These are phyloP conservation scores for Trichopus zeylanicus DNA, from an alignment of 116 monocot genomes.

Conservation along the genomic window DNA sequence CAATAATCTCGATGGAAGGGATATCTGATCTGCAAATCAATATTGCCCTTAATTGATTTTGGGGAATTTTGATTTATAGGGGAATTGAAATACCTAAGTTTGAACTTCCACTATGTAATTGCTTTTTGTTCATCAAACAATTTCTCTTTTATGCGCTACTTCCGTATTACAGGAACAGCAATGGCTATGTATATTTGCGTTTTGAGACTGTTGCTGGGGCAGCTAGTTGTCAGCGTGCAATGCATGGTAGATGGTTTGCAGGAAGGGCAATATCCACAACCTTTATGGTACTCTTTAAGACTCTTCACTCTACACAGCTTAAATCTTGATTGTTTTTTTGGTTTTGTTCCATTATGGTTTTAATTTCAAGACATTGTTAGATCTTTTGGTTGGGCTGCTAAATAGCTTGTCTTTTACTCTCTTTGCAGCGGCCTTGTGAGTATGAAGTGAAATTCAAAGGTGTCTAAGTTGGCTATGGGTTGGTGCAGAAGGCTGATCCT, in stretches of 20 bases:
- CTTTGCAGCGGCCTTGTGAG: constrained; percentile 23
- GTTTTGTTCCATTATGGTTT: neutral
- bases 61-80: no score
- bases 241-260: constrained; percentile 89
- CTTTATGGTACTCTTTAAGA: constrained; percentile 45
- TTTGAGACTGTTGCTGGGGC: constrained; percentile 51
- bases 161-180: constrained; percentile 35
- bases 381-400: neutral
- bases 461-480: no score
- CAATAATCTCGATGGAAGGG: no score
- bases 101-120: neutral
- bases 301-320: no score
- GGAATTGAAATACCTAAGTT: neutral
- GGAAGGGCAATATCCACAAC: constrained; percentile 60
- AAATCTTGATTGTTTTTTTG: neutral
- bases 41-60: no score
- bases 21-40: no score
- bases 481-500: no score
- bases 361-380: neutral
- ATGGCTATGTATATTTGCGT: constrained; percentile 62
- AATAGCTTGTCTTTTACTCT: neutral
- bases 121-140: neutral
- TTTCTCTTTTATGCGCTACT: neutral
- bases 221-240: constrained; percentile 44
- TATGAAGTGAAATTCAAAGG: constrained; percentile 26